These are phyloP conservation scores for Gloeopeniophorella convolvens DNA, from an alignment of 768 basidiomycete genomes.

Conservation along the genomic window DNA sequence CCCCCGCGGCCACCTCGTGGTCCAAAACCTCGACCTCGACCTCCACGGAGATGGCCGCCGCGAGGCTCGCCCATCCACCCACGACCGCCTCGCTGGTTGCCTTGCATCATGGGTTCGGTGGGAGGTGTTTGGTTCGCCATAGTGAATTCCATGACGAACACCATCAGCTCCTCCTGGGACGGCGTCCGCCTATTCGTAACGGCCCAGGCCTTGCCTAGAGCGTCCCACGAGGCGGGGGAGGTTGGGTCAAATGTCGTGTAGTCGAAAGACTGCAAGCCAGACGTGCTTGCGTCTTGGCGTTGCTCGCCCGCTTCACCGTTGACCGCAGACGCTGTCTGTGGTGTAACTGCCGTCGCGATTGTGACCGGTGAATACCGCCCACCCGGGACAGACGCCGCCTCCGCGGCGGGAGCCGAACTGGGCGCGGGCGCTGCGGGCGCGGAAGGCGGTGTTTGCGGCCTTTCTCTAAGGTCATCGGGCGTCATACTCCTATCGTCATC, in stretches of 20 bases:
- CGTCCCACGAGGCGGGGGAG: slow-evolving; percentile 70
- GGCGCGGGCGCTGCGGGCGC: slow-evolving; percentile 19
- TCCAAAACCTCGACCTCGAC: slow-evolving; percentile 33
- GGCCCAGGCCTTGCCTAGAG: slow-evolving; percentile 73
- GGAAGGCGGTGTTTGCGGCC: slow-evolving; percentile 15
- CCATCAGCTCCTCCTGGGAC: slow-evolving; percentile 70
- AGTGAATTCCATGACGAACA: slow-evolving; percentile 50
- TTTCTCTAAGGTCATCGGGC: slow-evolving; percentile 10
- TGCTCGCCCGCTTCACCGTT: background rate
- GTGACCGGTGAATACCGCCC: slow-evolving; percentile 1
- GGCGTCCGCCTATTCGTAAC: slow-evolving; percentile 61
- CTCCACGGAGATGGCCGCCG: slow-evolving; percentile 23
- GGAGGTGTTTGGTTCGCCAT: slow-evolving; percentile 2
- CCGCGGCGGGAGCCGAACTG: background rate
- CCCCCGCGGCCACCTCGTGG: slow-evolving; percentile 28
- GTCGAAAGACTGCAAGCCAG: slow-evolving; percentile 61
- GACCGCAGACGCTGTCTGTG: background rate
- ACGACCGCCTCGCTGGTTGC: slow-evolving; percentile 3
- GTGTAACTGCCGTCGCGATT: background rate
- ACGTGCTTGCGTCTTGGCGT: background rate
- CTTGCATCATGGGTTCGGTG: background rate
- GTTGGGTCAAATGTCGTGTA: slow-evolving; percentile 67
- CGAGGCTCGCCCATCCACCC: slow-evolving; percentile 10
- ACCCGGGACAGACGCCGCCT: background rate
- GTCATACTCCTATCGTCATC: slow-evolving; percentile 24